phyloP scores from a whole-genome alignment of 768 basidiomycete genomes.

The Ramaria rubella region DNA sequence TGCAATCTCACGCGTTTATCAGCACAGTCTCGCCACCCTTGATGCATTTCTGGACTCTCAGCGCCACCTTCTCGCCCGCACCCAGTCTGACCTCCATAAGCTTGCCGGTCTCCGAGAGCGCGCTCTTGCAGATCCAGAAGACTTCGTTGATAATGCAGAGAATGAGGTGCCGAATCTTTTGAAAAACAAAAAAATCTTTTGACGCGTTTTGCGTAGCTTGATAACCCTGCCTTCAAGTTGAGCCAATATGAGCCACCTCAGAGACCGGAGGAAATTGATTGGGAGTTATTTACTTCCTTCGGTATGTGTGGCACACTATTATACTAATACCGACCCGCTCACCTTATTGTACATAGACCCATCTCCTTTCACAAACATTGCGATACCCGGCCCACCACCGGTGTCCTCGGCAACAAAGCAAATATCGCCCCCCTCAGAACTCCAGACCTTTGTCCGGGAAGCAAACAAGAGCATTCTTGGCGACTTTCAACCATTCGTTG shows the following conservation, averaged over 20 bases:
- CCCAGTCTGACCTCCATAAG: conserved; percentile 55
- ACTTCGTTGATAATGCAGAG: conserved; percentile 27
- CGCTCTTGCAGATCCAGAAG: conserved; percentile 29
- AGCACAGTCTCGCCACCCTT: conserved; percentile 9
- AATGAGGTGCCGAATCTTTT: conserved; percentile 27
- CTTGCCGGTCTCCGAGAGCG: conserved; percentile 42
- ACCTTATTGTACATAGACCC: conserved; percentile 42
- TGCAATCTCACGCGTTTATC: neutral
- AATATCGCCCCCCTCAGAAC: conserved; percentile 15
- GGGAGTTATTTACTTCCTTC: conserved; percentile 49
- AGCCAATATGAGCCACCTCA: conserved; percentile 38
- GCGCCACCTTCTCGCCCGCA: conserved; percentile 49
- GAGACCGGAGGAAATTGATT: conserved; percentile 50
- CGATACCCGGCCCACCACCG: neutral
- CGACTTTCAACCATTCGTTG: conserved; percentile 1
- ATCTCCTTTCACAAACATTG: conserved; percentile 31
- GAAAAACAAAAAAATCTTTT: conserved; percentile 8
- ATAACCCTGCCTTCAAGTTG: conserved; percentile 29
- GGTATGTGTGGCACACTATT: conserved; percentile 35
- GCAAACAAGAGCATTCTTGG: conserved; percentile 2
- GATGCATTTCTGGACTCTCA: conserved; percentile 32
- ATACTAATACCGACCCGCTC: neutral
- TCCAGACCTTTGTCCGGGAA: conserved; percentile 21
- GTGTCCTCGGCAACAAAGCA: conserved; percentile 3
- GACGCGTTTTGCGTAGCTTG: conserved; percentile 27